Base-by-base conservation (phyloP, 2,329 filamentous ascomycete genomes). In the Sordariomycetes sp. region DNA sequence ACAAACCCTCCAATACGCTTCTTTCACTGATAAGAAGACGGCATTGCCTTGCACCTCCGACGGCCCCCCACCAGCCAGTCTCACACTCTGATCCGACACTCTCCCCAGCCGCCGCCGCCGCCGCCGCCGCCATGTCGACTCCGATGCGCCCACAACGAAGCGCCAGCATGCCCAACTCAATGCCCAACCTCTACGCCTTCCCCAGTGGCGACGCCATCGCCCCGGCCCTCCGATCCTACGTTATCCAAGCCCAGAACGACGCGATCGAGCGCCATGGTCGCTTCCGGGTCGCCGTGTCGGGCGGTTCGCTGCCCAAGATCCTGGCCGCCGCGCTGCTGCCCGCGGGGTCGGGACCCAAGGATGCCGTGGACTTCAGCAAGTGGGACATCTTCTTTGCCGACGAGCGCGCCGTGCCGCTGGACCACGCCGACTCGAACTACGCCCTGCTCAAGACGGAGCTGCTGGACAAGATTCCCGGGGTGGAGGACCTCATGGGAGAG, bases 311-410 rank as follows among this genome's bases (percentile, higher is more conserved):
- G 30, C 92, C 92, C 37, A 82, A 86, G 53, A 85, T 81, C 11
- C 80, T 98, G 27, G 86, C 87, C 30, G 77, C 86, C 57, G 87
- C 87, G 8, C 76, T 96, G 9, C 75, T 96, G 18, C 53, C 75
- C 47, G 63, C 51, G 45, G 61, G 62, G 20, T 52, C 58, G 16
- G 65, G 60, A 8, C 53, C 61, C 27, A 55, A 79, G 37, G 84
- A 87, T 53, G 70, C 65, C 4, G 62, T 88, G 46, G 69, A 82
- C 49, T 94, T 93, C 61, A 68, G 72, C 55, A 86, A 85, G 59
- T 98, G 92, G 92, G 85, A 96, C 52, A 86, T 98, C 53, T 98
- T 96, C 72, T 96, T 95, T 61, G 90, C 90, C 53, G 92, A 98
- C 57, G 92, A 98, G 70, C 85, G 92, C 52, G 86, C 86, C 47